Base-by-base conservation (phyloP, 2,329 filamentous ascomycete genomes). In the Furcasterigmium sp. region DNA sequence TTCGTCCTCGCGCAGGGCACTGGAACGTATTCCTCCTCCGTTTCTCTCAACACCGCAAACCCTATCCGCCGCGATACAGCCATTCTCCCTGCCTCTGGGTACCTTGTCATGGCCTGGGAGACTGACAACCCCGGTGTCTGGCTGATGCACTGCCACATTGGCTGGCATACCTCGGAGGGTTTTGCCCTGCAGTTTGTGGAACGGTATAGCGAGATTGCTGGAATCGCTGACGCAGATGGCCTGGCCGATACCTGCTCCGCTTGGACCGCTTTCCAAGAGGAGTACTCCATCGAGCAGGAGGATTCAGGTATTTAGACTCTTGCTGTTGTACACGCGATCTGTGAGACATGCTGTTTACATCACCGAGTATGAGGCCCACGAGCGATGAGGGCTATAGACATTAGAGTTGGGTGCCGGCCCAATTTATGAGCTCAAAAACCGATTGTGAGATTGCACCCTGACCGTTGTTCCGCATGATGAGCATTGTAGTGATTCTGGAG, bases 21-120 rank as follows among this genome's bases (percentile, higher is more conserved):
- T 5, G 45, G 48, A 13, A 46, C 43, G 15, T 55, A 46, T 35
- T 42, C 48, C 14, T 35, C 30, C 11, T 28, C 35, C 9, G 42
- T 51, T 7, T 46, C 36, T 1, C 46, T 53, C 17, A 45, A 50
- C 17, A 45, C 41, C 3, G 15, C 17, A 37, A 79, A 78, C 54
- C 74, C 76, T 1, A 65, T 71, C 20, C 70, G 76, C 8, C 65
- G 76, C 23, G 75, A 80, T 48, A 70, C 72, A 1, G 72, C 73
- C 9, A 64, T 73, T 46, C 60, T 80, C 4, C 67, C 65, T 0
- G 53, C 55, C 2, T 49, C 52, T 5, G 73, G 73, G 0, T 70
- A 70, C 53, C 42, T 76, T 3, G 68, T 74, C n/a, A 59, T 78
- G 42, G 73, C 70, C 3, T 72, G 75, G 48, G 58, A 71, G 51